phyloP scores from a whole-genome alignment of 148 eudicot genomes.

The Rhododendron mucronatum region DNA sequence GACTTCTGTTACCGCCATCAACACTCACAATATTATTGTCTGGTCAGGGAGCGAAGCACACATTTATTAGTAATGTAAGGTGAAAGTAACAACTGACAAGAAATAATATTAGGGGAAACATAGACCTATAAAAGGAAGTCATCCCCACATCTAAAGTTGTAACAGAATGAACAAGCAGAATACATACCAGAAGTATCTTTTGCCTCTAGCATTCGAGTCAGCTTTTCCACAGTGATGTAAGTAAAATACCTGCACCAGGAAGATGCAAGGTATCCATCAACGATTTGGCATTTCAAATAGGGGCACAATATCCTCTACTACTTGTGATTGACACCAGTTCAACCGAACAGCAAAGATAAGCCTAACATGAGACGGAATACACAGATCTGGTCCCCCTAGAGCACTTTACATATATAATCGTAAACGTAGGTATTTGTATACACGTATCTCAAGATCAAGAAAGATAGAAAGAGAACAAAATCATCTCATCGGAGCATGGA shows the following conservation, averaged over 20 bases:
- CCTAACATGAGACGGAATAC: neutral
- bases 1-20: constrained; percentile 26
- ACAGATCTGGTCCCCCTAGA: neutral
- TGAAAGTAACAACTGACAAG: neutral
- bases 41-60: constrained; percentile 4
- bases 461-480: neutral
- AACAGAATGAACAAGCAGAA: neutral
- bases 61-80: neutral
- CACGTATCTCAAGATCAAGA: neutral
- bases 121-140: neutral
- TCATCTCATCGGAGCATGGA: neutral
- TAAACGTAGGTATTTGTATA: neutral
- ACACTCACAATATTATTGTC: constrained; percentile 23
- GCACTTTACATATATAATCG: neutral
- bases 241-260: constrained; percentile 56
- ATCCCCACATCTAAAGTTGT: neutral
- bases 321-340: neutral
- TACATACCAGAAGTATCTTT: constrained; percentile 39
- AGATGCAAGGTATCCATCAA: neutral
- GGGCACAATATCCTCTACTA: neutral
- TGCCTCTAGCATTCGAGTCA: constrained; percentile 45
- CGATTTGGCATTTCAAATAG: neutral
- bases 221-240: constrained; percentile 55
- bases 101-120: neutral
- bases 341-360: neutral